Conservation (phyloP, 2,329 filamentous ascomycete species). For the Hypoxylon sp. region DNA sequence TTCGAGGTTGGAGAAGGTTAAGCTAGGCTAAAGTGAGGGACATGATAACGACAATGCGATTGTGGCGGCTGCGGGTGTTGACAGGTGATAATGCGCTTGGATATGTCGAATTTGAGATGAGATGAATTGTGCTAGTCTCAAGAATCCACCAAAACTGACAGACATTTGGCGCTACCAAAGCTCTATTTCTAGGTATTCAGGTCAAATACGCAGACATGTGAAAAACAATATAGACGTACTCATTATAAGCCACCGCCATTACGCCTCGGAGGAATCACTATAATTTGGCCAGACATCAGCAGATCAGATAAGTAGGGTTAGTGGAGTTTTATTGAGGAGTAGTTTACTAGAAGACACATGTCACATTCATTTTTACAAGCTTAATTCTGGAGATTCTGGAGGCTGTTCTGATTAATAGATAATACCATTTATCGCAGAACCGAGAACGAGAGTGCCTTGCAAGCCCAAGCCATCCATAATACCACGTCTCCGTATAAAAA, state of each 20-base stretch:
- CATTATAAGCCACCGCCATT: too few species aligned
- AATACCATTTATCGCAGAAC: slow-evolving; percentile 46
- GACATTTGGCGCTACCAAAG: not conserved
- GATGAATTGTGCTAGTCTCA: not conserved
- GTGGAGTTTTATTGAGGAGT: too few species aligned
- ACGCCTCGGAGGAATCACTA: too few species aligned
- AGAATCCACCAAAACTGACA: slow-evolving; percentile 14
- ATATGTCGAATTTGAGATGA: not conserved
- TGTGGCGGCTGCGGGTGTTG: not conserved
- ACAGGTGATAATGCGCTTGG: not conserved
- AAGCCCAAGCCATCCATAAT: slow-evolving; percentile 42
- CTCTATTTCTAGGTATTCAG: not conserved
- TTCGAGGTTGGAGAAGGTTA: not conserved
- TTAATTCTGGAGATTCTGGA: slow-evolving; percentile 32
- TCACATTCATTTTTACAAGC: slow-evolving; percentile 11
- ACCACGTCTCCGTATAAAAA: slow-evolving; percentile 39
- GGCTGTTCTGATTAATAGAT: slow-evolving; percentile 45
- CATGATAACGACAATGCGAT: not conserved
- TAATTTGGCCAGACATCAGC: too few species aligned
- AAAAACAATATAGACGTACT: not conserved
- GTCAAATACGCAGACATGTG: too few species aligned
- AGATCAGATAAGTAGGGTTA: too few species aligned
- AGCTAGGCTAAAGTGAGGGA: not conserved
- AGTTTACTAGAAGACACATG: not conserved
- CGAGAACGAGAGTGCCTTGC: slow-evolving; percentile 48